These are phyloP conservation scores for Coniferiporia sulphurascens DNA, from an alignment of 1,284 basidiomycete species.

Conservation along the genomic window DNA sequence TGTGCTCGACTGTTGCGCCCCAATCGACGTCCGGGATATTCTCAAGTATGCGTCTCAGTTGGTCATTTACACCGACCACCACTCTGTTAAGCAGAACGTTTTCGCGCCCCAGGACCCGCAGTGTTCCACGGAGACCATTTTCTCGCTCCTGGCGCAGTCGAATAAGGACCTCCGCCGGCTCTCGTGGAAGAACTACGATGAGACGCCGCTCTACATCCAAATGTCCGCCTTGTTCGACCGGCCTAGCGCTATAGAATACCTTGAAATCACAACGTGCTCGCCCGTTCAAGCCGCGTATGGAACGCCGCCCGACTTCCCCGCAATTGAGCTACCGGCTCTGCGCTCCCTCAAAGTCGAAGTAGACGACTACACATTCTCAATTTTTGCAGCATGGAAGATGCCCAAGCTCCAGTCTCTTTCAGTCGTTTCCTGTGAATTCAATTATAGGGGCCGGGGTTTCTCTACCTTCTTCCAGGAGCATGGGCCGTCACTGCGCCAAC, in stretches of 20 bases:
- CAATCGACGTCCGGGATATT: slow-evolving; percentile 59
- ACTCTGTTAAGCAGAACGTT: slow-evolving; percentile 51
- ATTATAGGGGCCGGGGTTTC: slow-evolving; percentile 58
- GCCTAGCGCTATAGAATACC: slow-evolving; percentile 44
- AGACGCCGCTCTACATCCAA: slow-evolving; percentile 52
- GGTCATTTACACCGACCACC: slow-evolving; percentile 56
- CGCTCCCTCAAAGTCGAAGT: slow-evolving; percentile 63
- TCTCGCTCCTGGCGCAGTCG: slow-evolving; percentile 52
- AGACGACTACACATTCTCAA: slow-evolving; percentile 62
- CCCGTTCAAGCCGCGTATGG: slow-evolving; percentile 27
- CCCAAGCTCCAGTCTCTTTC: slow-evolving; percentile 56
- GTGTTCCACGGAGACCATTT: slow-evolving; percentile 47
- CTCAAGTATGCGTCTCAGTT: slow-evolving; percentile 57
- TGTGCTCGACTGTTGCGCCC: slow-evolving; percentile 59
- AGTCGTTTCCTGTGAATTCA: slow-evolving; percentile 63
- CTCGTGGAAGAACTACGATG: slow-evolving; percentile 67
- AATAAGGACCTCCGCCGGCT: slow-evolving; percentile 48
- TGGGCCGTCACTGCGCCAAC: slow-evolving; percentile 52
- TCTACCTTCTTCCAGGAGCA: slow-evolving; percentile 59
- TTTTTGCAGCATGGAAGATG: slow-evolving; percentile 56
- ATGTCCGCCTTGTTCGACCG: slow-evolving; percentile 50
- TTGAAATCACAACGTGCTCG: slow-evolving; percentile 51
- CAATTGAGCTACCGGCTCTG: slow-evolving; percentile 47
- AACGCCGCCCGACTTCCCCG: slow-evolving; percentile 24
- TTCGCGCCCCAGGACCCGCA: slow-evolving; percentile 40